Base-by-base conservation (phyloP, 2,329 filamentous ascomycete genomes). In the Orbilia javanica region DNA sequence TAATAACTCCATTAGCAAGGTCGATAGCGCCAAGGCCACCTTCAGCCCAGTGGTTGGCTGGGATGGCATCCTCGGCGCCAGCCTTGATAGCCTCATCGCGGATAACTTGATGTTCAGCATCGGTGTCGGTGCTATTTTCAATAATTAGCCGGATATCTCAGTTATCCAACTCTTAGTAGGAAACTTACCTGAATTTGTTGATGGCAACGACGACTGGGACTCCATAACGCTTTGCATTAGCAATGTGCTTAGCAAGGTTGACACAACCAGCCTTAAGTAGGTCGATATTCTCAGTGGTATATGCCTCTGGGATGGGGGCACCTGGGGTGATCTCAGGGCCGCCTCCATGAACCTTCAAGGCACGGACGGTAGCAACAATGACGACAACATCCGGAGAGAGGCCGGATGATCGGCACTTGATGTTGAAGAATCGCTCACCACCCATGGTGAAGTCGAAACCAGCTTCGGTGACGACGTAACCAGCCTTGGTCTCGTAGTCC, bases 391-490 rank as follows among this genome's bases (percentile, higher is more conserved):
- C 96, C 1, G 96, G 96, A 1, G 93, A 90, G 53, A 99, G 90
- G 25, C 95, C 95, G 4, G 95, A 97, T 8, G 94, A 92, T 78
- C 96, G 92, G 86, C 96, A 98, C 88, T 99, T 99, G 88, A 99
- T 98, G 87, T 99, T 98, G 90, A 99, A 98, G 88, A 99, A 99
- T 65, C 96, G 92, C 88, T 99, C 96, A 80, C 96, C 96, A 80
- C 96, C 96, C 96, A 99, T 99, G 82, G 96, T 98, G 86, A 99
- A 99, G 85, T 99, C 96, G 84, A 99, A 99, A 8, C 96, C 96
- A 66, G 96, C 95, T 85, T 99, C 96, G 1, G 96, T 99, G 42
- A 99, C 91, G 22, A 97, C 95, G 82, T 96, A 98, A 8, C 96
- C 96, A 31, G 92, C 89, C 87, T 96, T 95, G 81, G 90, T 87